A percentile compares a stretch with the other conserved stretches of the same genome.
These are phyloP conservation scores for Lodderomyces beijingensis DNA, from an alignment of 1,139 yeast species.

Conservation along the genomic window DNA sequence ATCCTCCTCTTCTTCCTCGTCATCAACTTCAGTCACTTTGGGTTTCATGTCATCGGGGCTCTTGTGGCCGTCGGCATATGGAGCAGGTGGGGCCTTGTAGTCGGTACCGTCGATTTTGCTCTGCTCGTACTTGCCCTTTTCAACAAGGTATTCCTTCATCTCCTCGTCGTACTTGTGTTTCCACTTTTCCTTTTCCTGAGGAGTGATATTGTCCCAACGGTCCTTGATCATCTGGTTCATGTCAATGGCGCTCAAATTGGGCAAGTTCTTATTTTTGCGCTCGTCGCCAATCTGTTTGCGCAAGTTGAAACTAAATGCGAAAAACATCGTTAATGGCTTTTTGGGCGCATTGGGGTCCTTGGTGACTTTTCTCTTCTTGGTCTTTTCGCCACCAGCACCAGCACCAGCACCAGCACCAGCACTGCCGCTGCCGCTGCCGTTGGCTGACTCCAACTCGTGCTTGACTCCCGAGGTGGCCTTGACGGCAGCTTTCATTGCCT, in stretches of 20 bases:
- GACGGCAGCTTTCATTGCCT: constrained; percentile 17
- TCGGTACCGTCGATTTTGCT: constrained; percentile 10
- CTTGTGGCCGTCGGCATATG: constrained; percentile 13
- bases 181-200: constrained; percentile 70
- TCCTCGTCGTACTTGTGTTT: constrained; percentile 67
- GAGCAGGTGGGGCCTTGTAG: constrained; percentile 8
- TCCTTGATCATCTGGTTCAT: constrained; percentile 74
- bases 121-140: constrained; percentile 58
- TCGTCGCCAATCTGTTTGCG: constrained; percentile 64
- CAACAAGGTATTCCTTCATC: constrained; percentile 57
- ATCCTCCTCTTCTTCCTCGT: constrained; percentile 4
- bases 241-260: constrained; percentile 67
- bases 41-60: constrained; percentile 8
- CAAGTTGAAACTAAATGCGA: constrained; percentile 66
- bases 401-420: no score
- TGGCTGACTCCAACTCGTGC: constrained; percentile 16
- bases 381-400: constrained; percentile 11
- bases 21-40: constrained; percentile 10
- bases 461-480: constrained; percentile 18
- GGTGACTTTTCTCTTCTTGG: constrained; percentile 47
- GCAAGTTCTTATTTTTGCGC: constrained; percentile 53
- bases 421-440: background rate
- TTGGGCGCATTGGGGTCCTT: constrained; percentile 60
- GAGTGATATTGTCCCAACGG: constrained; percentile 69
- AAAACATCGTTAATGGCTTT: constrained; percentile 73